These are phyloP conservation scores for Colletotrichum lini DNA, from an alignment of 2,329 filamentous ascomycete genomes.

Conservation along the genomic window DNA sequence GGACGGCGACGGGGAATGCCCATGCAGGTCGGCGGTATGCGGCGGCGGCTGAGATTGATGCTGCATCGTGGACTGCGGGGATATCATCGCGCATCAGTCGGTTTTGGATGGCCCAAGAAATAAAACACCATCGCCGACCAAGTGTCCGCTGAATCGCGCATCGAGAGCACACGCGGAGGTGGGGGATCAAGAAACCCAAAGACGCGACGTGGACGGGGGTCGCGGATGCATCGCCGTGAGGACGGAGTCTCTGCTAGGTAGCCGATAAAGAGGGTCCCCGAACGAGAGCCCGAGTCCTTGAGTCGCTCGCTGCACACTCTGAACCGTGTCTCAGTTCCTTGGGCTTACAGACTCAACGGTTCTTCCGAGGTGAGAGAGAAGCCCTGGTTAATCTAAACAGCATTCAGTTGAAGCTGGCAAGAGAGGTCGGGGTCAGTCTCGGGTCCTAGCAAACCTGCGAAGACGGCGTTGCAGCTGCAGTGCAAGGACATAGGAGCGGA, in stretches of 20 bases:
- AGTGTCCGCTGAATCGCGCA: constrained; percentile 14
- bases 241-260: background rate
- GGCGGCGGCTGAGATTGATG: constrained; percentile 24
- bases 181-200: constrained; percentile 4
- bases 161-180: constrained; percentile 19
- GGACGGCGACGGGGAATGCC: constrained; percentile 28
- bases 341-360: constrained; percentile 12
- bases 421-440: constrained; percentile 15
- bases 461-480: too few species aligned
- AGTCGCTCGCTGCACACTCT: background rate
- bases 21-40: constrained; percentile 15
- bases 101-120: constrained; percentile 13
- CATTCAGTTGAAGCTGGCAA: constrained; percentile 6
- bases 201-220: constrained; percentile 26
- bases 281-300: background rate
- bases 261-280: background rate
- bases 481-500: background rate
- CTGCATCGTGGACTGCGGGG: constrained; percentile 26
- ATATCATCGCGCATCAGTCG: constrained; percentile 33
- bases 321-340: constrained; percentile 5
- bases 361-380: constrained; percentile 22
- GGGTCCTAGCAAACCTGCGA: constrained; percentile 15
- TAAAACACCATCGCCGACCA: constrained; percentile 29
- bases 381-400: constrained; percentile 32
- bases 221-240: constrained; percentile 14